Conservation (phyloP, 2,329 filamentous ascomycete species). For the Colletotrichum chrysophilum region DNA sequence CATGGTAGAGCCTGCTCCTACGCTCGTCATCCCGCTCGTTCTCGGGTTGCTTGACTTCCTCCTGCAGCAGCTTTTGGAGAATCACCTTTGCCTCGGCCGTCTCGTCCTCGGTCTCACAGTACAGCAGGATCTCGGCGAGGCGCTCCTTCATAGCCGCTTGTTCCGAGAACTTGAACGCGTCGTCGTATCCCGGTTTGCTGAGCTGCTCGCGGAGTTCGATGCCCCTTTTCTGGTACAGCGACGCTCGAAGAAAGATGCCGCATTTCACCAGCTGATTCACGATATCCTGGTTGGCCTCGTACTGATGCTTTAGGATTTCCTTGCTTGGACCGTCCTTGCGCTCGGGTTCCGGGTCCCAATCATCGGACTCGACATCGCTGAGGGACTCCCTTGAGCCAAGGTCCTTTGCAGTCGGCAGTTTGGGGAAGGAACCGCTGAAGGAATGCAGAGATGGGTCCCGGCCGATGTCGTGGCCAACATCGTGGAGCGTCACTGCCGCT, state of each 20-base stretch:
- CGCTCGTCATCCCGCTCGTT: slow-evolving; percentile 12
- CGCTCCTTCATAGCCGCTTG: slow-evolving; percentile 29
- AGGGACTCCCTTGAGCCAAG: neutral
- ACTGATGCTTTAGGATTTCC: slow-evolving; percentile 25
- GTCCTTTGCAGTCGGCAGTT: neutral
- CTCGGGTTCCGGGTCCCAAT: slow-evolving; percentile 30
- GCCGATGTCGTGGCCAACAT: slow-evolving; percentile 11
- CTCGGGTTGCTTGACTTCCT: slow-evolving; percentile 22
- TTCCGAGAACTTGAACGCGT: slow-evolving; percentile 15
- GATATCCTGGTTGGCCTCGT: slow-evolving; percentile 28
- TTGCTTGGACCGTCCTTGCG: slow-evolving; percentile 21
- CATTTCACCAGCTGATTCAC: slow-evolving; percentile 25
- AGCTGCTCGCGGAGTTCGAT: slow-evolving; percentile 27
- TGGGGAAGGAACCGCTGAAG: neutral
- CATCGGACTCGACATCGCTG: slow-evolving; percentile 11
- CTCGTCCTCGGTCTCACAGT: slow-evolving; percentile 23
- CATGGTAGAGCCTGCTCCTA: slow-evolving; percentile 27
- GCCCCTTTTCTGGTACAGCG: slow-evolving; percentile 27
- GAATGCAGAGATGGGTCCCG: neutral
- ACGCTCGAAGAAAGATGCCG: slow-evolving; percentile 27
- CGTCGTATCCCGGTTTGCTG: slow-evolving; percentile 1
- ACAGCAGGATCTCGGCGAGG: slow-evolving; percentile 29
- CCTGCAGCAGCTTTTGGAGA: slow-evolving; percentile 24
- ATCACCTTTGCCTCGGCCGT: slow-evolving; percentile 25
- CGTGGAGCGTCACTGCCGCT: slow-evolving; percentile 26